Base-by-base conservation (phyloP, 805 yeast genomes). In the Metschnikowia cerradonensis region DNA sequence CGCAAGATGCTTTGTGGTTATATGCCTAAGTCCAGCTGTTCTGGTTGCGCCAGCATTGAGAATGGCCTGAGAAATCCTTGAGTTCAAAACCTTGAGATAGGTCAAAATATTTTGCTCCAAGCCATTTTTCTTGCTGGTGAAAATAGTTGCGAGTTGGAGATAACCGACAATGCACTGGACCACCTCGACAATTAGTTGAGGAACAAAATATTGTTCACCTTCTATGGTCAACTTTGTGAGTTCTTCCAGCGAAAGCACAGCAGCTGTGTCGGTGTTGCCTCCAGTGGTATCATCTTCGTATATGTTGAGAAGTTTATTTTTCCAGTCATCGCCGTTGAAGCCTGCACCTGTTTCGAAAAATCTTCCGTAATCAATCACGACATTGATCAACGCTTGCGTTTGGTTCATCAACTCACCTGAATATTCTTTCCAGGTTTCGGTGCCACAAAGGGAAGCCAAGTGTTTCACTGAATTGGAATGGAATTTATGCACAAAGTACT, bases 351-450 rank as follows among this genome's bases (percentile, higher is more conserved):
- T 50, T 35, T 60, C 63, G 19, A 67, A 46, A 41, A 50, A 65
- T n/a, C 57, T 57, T 3, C 67, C 56, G 44, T 64, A 67, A 2
- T 59, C 63, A 2, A 60, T 26, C 2, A 71, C 45, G 45, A 65
- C 62, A 45, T 71, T 56, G 11, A 69, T 31, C 1, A 57, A 22
- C 0, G 4, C 26, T 54, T 74, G 78, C 13, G 60, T 47, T 3
- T 47, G 53, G 5, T 36, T 23, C 23, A 82, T 64, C 0, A 63
- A 62, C 0, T 80, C 62, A 8, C 83, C 79, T n/a, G 80, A 78
- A 17, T 78, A 80, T 48, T 91, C 96, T 52, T 80, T 81, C 98
- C 98, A 92, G 20, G 71, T 71, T 56, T 91, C 98, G 43, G 72
- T 70, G 46, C 87, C 91, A 50, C 88, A 71, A 15, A 73, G 69